Evolutionary conservation across 768 basidiomycete genomes (phyloP), one percentile per base, ranked within the genome.

Genomic region (Hebeloma cylindrosporum): DNA sequence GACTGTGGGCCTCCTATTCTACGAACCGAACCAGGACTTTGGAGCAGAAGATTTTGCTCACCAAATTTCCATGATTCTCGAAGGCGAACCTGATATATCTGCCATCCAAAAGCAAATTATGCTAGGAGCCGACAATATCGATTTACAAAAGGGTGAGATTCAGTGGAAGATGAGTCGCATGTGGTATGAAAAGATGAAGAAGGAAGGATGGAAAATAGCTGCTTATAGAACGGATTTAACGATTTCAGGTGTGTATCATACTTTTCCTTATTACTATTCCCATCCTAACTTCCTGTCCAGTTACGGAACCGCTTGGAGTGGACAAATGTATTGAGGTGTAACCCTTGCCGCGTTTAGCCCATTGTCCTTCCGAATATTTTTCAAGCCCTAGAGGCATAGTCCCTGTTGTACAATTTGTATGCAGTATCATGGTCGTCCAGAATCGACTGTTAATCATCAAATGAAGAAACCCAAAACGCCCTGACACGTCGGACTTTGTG

Each of bases 151-250:
- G 13, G 44, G 50, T 13, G 25, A 36, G 21, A 40, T 59, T 2
- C 27, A 37, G 6, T 57, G 55, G 58, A 52, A 42, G 26, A 54
- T 54, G 53, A 45, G 46, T 27, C 49, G 27, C 34, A 30, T 34
- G 49, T 56, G 52, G 50, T 53, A 51, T 35, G 37, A 52, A 33
- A 52, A 33, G 33, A 56, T 51, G 53, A 48, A 43, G 30, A 39
- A 33, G 3, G 51, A 57, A 30, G 33, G 45, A 11, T 57, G 53
- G 55, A 49, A 34, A n/a, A 48, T 55, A 52, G 45, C 40, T 10
- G 43, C 42, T 17, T 56, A 49, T 16, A 37, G 50, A 14, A 54
- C 54, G 9, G 52, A 56, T 42, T 22, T 48, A 7, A 28, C 43
- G 7, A 23, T 33, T 17, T 39, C 36, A 11, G 47, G 57, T 56